Base-by-base conservation (phyloP, 495 filamentous ascomycete genomes). In the Xylaria flabelliformis region DNA sequence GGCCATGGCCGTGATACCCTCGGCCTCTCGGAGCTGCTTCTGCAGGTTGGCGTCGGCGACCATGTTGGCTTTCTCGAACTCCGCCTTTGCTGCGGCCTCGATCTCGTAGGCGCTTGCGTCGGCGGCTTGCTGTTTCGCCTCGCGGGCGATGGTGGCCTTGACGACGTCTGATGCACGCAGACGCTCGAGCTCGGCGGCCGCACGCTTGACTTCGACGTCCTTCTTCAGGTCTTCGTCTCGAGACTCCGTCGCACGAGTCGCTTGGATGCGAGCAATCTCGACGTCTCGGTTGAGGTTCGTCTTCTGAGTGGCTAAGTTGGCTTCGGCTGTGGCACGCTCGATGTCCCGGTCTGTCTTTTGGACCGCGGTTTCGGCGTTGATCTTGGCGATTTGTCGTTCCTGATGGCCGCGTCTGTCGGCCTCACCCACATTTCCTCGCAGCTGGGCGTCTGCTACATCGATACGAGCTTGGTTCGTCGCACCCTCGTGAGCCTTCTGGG, bases 281-380 rank as follows among this genome's bases (percentile, higher is more conserved):
- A 95, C 89, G 68, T 91, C 89, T 61, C 90, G 85, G 74, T 89
- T 86, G 70, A 94, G 89, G 72, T 89, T 86, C 1, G 91, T 90
- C 81, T 93, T 90, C 63, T 89, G 86, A 36, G 89, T 91, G 26
- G 86, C 85, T 41, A 94, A 87, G 46, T 89, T 88, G 56, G 92
- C 91, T 79, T 95, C 93, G 61, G 93, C 93, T 26, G 86, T 80
- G 10, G 92, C 92, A 68, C 92, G 92, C 82, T 95, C 92, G 61
- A 90, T 89, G 74, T 94, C 93, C 69, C 93, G 90, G 75, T 94
- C 88, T 5, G 93, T 95, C 82, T 95, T 93, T 64, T 91, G 87
- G 5, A 94, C 92, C 2, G 93, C 92, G 29, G 92, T 94, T 64
- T 91, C 89, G 69, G 92, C 92, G 75, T 94, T 87, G 73, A 96